A percentile compares a stretch with the other conserved stretches of the same genome.
Evolutionary conservation across 805 yeast species (phyloP).

Genomic region (Candida ulmi): DNA sequence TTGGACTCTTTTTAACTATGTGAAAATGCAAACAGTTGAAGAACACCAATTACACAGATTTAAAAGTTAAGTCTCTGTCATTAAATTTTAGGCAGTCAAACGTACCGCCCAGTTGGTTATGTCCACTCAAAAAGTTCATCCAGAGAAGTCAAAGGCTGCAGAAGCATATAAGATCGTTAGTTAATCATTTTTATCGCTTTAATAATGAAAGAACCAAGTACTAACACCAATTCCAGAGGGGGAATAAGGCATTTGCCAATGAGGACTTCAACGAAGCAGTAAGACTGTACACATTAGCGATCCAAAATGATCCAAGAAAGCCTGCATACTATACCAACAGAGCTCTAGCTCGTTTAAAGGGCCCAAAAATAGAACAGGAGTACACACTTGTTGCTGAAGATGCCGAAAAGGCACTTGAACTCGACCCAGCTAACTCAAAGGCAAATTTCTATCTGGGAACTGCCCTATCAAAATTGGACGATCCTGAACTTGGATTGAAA

Average conservation of each 20-base stretch:
- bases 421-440: constrained; percentile 15
- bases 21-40: no score
- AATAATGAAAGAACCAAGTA: no score
- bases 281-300: background rate
- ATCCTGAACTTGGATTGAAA: constrained; percentile 21
- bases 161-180: no score
- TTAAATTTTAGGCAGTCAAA: no score
- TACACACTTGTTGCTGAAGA: constrained; percentile 19
- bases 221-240: background rate
- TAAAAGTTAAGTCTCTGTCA: no score
- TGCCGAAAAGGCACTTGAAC: constrained; percentile 19
- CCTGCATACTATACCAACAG: constrained; percentile 2
- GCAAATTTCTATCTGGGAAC: constrained; percentile 14
- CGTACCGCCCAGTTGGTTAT: no score
- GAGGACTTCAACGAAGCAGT: constrained; percentile 2
- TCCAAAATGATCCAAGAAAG: background rate
- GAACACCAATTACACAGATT: no score
- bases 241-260: constrained; percentile 1
- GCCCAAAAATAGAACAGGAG: constrained; percentile 19
- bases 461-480: constrained; percentile 18
- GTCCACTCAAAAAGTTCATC: no score
- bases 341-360: background rate
- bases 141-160: no score
- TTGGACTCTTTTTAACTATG: no score
- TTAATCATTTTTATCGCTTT: no score